Conservation (phyloP, 306 rosid genomes). For the Hippophae tibetana region DNA sequence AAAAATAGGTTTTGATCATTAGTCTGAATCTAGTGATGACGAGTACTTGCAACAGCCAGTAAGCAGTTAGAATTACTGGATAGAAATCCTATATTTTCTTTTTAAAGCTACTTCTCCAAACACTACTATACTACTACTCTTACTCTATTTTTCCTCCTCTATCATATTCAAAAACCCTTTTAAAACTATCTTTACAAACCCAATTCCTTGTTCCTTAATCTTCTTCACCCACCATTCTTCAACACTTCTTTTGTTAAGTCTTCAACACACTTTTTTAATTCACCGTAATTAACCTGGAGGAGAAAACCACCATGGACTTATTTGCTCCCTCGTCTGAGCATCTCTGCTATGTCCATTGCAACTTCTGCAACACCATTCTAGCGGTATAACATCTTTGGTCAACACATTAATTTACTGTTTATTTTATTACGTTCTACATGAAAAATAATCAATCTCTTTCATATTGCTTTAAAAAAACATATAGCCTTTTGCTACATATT, state of each 20-base stretch:
- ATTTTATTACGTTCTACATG: too few relatives aligned
- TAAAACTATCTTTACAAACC: constrained; percentile 9
- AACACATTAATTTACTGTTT: neutral
- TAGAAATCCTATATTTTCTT: constrained; percentile 29
- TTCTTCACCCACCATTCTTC: constrained; percentile 3
- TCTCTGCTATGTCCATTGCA: constrained; percentile 93
- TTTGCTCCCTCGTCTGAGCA: constrained; percentile 62
- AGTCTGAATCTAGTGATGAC: neutral
- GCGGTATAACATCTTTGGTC: constrained; percentile 38
- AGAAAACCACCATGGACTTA: constrained; percentile 59
- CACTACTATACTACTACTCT: neutral
- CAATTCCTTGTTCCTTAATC: constrained; percentile 4
- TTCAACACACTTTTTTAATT: neutral
- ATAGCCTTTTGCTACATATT: too few relatives aligned
- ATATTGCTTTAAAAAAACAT: too few relatives aligned
- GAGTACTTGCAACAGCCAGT: too few relatives aligned
- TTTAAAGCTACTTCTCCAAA: constrained; percentile 30
- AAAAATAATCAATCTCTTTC: too few relatives aligned
- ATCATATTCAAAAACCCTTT: constrained; percentile 27
- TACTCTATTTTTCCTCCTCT: neutral
- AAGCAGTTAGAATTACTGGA: constrained; percentile 22
- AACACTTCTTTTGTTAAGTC: neutral
- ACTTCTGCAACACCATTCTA: constrained; percentile 92
- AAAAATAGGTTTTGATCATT: constrained; percentile 13
- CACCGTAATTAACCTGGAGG: constrained; percentile 48